These are phyloP conservation scores for Ceratocystis huliohia DNA, from an alignment of 2,329 filamentous ascomycete genomes.

Conservation along the genomic window DNA sequence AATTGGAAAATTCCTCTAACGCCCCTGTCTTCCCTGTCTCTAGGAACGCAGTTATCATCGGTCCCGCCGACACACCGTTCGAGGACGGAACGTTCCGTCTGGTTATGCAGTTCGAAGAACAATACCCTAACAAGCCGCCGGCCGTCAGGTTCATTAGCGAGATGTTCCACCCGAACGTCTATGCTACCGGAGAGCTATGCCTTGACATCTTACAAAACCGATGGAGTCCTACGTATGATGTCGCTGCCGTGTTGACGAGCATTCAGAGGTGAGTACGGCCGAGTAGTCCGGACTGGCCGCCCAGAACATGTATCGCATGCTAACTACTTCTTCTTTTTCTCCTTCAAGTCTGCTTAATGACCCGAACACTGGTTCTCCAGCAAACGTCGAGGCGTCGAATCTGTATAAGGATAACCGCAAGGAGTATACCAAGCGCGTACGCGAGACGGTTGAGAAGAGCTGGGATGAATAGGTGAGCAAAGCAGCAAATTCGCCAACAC, in stretches of 20 bases:
- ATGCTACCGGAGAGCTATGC: slow-evolving; percentile 90
- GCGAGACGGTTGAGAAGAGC: slow-evolving; percentile 97
- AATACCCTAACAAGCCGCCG: slow-evolving; percentile 96
- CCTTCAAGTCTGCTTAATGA: slow-evolving; percentile 73
- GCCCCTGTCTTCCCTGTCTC: neutral
- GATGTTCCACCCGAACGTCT: slow-evolving; percentile 99
- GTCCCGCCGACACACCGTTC: slow-evolving; percentile 90
- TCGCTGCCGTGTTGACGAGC: slow-evolving; percentile 90
- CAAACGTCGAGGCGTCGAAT: slow-evolving; percentile 95
- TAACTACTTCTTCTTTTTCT: slow-evolving; percentile 24
- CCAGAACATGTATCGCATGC: slow-evolving; percentile 19
- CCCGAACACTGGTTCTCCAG: slow-evolving; percentile 94
- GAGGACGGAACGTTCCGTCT: slow-evolving; percentile 96
- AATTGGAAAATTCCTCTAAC: slow-evolving; percentile 10
- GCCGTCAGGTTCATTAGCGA: slow-evolving; percentile 97
- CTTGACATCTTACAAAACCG: slow-evolving; percentile 94
- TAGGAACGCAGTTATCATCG: slow-evolving; percentile 98
- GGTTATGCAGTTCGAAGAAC: slow-evolving; percentile 98
- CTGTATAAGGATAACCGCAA: slow-evolving; percentile 96
- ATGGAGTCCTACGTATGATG: slow-evolving; percentile 98
- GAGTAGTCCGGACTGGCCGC: neutral
- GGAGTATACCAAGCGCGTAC: slow-evolving; percentile 88
- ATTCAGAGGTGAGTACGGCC: slow-evolving; percentile 66
- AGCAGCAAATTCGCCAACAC: neutral
- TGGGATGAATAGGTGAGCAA: slow-evolving; percentile 64